phyloP scores from a whole-genome alignment of 163 green algal species.

The Scenedesmus sp. region DNA sequence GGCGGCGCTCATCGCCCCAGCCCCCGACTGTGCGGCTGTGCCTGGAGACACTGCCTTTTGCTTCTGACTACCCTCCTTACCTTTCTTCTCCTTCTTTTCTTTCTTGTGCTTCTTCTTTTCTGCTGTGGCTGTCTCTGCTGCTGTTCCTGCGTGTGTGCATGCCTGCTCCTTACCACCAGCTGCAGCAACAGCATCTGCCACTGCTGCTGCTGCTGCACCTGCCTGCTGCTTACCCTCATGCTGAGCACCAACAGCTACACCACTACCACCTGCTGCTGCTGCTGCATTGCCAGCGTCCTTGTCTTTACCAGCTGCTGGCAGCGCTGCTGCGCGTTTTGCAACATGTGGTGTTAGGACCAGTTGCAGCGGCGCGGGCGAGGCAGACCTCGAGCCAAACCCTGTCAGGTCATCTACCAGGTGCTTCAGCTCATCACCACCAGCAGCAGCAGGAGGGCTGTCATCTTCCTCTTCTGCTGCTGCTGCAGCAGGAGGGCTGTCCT shows the following conservation, averaged over 20 bases:
- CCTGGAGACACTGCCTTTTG: neutral
- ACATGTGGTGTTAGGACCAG: neutral
- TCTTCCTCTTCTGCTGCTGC: neutral
- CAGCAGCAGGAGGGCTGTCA: neutral
- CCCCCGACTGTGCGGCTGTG: too few species aligned
- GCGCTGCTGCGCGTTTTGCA: neutral
- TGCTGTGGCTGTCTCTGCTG: neutral
- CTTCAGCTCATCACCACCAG: neutral
- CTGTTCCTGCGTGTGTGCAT: neutral
- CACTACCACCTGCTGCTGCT: neutral
- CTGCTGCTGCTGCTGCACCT: neutral
- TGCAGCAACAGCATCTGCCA: neutral
- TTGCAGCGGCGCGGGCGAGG: neutral
- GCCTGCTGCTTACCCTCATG: neutral
- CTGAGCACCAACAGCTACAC: neutral
- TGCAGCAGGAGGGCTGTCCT: neutral
- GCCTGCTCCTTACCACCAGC: neutral
- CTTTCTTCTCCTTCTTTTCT: too few species aligned
- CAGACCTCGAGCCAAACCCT: neutral
- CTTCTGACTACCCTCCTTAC: neutral
- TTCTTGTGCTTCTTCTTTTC: neutral
- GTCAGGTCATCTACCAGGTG: neutral
- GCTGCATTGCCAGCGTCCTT: neutral
- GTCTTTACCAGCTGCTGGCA: neutral
- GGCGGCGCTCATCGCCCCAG: too few species aligned